phyloP scores from a whole-genome alignment of 768 basidiomycete species.

The Crucibulum laeve region DNA sequence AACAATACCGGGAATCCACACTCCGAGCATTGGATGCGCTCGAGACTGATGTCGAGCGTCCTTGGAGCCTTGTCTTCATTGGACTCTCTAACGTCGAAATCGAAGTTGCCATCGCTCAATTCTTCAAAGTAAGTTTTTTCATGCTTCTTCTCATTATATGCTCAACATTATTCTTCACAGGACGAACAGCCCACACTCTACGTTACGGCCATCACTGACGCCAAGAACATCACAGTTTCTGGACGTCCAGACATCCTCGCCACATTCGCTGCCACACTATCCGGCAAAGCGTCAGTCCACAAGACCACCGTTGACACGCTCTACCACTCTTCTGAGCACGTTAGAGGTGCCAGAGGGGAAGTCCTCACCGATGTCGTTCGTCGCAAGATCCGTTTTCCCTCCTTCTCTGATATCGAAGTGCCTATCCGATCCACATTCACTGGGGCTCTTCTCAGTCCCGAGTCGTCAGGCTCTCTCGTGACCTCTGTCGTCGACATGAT shows the following conservation, averaged over 20 bases:
- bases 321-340: conserved; percentile 43
- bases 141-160: neutral
- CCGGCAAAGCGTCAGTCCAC: conserved; percentile 29
- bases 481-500: conserved; percentile 46
- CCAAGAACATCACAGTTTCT: conserved; percentile 48
- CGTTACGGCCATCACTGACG: conserved; percentile 48
- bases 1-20: conserved; percentile 28
- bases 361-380: conserved; percentile 39
- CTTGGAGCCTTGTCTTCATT: conserved; percentile 45
- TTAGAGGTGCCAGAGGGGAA: conserved; percentile 25
- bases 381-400: conserved; percentile 47
- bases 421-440: conserved; percentile 44
- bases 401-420: conserved; percentile 37
- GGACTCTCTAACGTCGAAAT: conserved; percentile 17
- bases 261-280: conserved; percentile 34
- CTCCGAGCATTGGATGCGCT: no score
- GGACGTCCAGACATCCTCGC: conserved; percentile 49
- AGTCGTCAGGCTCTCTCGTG: conserved; percentile 26
- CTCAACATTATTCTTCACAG: conserved; percentile 6
- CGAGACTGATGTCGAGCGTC: conserved; percentile 15
- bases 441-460: conserved; percentile 29
- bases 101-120: conserved; percentile 15
- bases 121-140: conserved; percentile 17
- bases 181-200: conserved; percentile 25
- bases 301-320: conserved; percentile 44